phyloP scores from a whole-genome alignment of 2,329 filamentous ascomycete genomes.

The Diplocarpon rosae region DNA sequence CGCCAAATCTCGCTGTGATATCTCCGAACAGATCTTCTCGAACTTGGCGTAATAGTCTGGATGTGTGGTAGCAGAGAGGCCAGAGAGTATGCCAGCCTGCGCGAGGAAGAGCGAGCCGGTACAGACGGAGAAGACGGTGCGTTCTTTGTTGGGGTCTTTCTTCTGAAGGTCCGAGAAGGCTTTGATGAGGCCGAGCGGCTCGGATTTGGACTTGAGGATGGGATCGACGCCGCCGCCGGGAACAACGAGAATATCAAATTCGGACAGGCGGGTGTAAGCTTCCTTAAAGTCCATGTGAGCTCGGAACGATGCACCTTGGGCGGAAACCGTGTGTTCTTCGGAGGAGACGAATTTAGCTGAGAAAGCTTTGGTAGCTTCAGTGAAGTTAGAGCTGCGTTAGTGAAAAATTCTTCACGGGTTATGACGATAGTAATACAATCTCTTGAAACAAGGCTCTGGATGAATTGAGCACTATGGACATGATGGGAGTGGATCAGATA shows the following conservation, averaged over 20 bases:
- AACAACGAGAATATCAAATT: constrained; percentile 67
- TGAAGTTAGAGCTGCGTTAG: neutral
- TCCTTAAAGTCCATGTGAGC: constrained; percentile 71
- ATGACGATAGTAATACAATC: neutral
- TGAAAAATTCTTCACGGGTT: neutral
- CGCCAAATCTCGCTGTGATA: constrained; percentile 55
- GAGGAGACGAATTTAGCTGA: constrained; percentile 27
- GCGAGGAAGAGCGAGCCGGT: constrained; percentile 71
- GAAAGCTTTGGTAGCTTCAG: constrained; percentile 23
- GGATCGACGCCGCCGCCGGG: constrained; percentile 54
- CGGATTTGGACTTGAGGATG: constrained; percentile 54
- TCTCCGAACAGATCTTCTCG: constrained; percentile 70
- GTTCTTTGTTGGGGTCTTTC: constrained; percentile 67
- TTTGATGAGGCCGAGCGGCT: constrained; percentile 62
- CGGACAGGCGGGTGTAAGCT: constrained; percentile 48
- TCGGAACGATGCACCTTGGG: constrained; percentile 57
- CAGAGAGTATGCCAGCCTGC: constrained; percentile 64
- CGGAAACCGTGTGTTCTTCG: constrained; percentile 41
- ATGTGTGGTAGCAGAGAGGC: constrained; percentile 72
- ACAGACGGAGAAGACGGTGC: constrained; percentile 70
- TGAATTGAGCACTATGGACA: too few species aligned
- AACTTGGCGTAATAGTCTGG: constrained; percentile 70
- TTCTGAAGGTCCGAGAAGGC: constrained; percentile 72
- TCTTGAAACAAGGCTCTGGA: neutral
- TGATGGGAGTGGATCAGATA: neutral